Conservation (phyloP, 805 yeast species). For the Hemisphaericaspora nanyangensis region DNA sequence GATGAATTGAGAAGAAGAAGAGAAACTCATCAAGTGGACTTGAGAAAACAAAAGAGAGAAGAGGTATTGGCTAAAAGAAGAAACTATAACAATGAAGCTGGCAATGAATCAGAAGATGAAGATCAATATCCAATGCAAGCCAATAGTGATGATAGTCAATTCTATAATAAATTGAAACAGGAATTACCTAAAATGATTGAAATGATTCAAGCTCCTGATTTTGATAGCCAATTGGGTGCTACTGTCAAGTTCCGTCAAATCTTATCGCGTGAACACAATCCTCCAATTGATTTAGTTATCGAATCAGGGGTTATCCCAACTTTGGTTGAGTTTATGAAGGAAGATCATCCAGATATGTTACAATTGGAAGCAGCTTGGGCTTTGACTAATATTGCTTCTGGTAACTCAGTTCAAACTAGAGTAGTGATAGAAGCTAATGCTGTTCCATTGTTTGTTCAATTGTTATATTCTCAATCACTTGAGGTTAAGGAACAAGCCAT, state of each 20-base stretch:
- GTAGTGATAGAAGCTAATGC: conserved; percentile 92
- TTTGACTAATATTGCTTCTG: conserved; percentile 96
- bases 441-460: conserved; percentile 82
- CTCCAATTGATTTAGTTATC: conserved; percentile 92
- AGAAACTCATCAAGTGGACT: conserved; percentile 94
- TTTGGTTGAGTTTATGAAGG: conserved; percentile 77
- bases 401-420: conserved; percentile 82
- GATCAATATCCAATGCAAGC: conserved; percentile 36
- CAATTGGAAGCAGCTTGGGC: conserved; percentile 99
- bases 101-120: conserved; percentile 37
- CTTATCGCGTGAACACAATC: conserved; percentile 88
- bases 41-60: conserved; percentile 94
- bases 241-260: conserved; percentile 92
- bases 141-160: conserved; percentile 45
- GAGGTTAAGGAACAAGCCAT: conserved; percentile 98
- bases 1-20: conserved; percentile 98
- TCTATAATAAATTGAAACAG: conserved; percentile 39
- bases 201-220: conserved; percentile 68
- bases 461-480: conserved; percentile 72
- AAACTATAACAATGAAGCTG: conserved; percentile 49
- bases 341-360: conserved; percentile 73
- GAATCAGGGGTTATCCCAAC: conserved; percentile 91
- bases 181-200: conserved; percentile 86
- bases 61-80: conserved; percentile 93
- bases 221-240: conserved; percentile 80